Conservation (phyloP, 768 basidiomycete species). For the Suillus sp. region DNA sequence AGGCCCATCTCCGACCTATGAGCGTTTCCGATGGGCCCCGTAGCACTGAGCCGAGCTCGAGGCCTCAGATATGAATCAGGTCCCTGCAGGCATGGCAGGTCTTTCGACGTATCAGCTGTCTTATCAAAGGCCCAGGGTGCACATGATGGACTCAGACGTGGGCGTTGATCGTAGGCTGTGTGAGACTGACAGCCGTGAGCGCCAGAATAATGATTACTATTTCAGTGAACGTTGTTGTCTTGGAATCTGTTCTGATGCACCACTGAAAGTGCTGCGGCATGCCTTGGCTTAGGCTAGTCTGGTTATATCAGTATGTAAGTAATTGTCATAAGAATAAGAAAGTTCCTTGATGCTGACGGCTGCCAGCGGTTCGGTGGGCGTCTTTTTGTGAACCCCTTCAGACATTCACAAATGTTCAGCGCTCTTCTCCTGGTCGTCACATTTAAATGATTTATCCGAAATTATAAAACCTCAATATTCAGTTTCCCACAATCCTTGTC, state of each 20-base stretch:
- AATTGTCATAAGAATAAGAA: not conserved
- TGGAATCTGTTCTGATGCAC: constrained; percentile 1
- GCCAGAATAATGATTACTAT: not conserved
- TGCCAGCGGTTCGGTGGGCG: not conserved
- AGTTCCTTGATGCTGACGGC: constrained; percentile 17
- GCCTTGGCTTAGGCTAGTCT: not conserved
- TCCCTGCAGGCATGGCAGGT: not conserved
- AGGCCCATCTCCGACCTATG: not conserved
- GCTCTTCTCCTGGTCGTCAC: constrained; percentile 20
- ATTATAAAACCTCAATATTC: constrained; percentile 47
- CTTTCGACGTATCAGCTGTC: not conserved
- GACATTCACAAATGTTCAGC: constrained; percentile 4
- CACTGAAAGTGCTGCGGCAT: no score
- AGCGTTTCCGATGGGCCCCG: not conserved
- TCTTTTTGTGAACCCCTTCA: constrained; percentile 13
- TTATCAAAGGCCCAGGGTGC: not conserved
- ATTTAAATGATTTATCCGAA: constrained; percentile 27
- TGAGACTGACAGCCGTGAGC: not conserved
- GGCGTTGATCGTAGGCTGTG: constrained; percentile 5
- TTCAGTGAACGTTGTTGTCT: constrained; percentile 7
- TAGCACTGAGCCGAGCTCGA: not conserved
- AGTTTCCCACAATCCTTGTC: constrained; percentile 37
- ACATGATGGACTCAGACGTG: constrained; percentile 2
- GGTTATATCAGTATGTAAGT: not conserved
- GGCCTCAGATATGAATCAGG: not conserved